Base-by-base conservation (phyloP, 2,329 filamentous ascomycete species). In the Fusarium acutatum region DNA sequence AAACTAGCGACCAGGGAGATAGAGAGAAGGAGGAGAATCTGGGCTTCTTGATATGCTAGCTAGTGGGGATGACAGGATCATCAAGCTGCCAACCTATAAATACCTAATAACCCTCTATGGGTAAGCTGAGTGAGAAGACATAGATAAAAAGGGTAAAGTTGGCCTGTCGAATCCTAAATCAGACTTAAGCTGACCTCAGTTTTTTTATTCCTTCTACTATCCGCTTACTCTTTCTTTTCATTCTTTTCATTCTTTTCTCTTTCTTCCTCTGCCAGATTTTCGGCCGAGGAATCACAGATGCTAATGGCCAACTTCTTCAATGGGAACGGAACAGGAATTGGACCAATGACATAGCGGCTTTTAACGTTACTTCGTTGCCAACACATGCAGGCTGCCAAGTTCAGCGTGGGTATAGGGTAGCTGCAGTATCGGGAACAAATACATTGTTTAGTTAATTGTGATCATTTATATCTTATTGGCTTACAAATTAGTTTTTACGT, bases 121-220 rank as follows among this genome's bases (percentile, higher is more conserved):
- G 32, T 35, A 66, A 64, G 71, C 68, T 59, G 71, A 73, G 64
- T 69, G 66, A 69, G 64, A 69, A 56, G n/a, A 46, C 15, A 43
- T 43, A 69, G 57, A 37, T 35, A 12, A 50, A 49, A 68, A 63
- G 46, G 61, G 38, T 28, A 54, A 37, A 34, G 22, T 12, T 17
- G 18, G 14, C 28, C 37, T 56, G 20, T 53, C 37, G 40, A 57
- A 61, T 40, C 32, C 56, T 30, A 24, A 46, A 38, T 41, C 18
- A 47, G 56, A 62, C 40, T 35, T n/a, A 37, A 52, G 43, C 41
- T 61, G 60, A 32, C 38, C 60, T 68, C 22, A 7, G 20, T 35
- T 38, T 37, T 37, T 22, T 50, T 20, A 4, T 20, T 52, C 24
- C 22, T 18, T 18, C 20, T 6, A 40, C n/a, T 26, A 43, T 52